Evolutionary conservation across 2,329 filamentous ascomycete genomes (phyloP), one percentile per base, ranked within the genome.

Genomic region (Ascochyta lentis): DNA sequence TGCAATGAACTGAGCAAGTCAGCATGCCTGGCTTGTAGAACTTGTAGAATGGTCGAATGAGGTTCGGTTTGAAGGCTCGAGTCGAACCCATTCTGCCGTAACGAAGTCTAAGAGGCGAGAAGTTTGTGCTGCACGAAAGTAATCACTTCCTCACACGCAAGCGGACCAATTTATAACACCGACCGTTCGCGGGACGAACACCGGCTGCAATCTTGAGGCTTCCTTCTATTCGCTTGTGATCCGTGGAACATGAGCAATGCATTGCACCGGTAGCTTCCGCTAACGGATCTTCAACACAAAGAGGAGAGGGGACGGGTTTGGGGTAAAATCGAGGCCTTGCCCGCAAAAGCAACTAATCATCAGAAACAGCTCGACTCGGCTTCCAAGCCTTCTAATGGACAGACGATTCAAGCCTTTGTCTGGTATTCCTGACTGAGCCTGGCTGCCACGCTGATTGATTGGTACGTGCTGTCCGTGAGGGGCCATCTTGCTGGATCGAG

Each of bases 401-500:
- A 26, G 39, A 19, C 26, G 10, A 37, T 27, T 48, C 41, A 37
- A 47, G 27, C 13, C 19, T 31, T 24, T 19, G 19, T 19, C 19
- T 27, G 16, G 27, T 38, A 33, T 15, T 23, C 38, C 46, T 19
- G 24, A 43, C 27, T 16, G 33, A 34, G 41, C 38, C 44, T 49
- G 47, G 39, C 26, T 39, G 19, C 47, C 23, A 24, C 43, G 42
- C 40, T 50, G 46, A 42, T 43, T 51, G 41, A 31, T 42, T 45
- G 41, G 46, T 13, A 54, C 42, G 40, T 46, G 49, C 49, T 46
- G 38, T 34, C 35, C 31, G 43, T 52, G 53, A 55, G 47, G 47
- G 47, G 53, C 47, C 46, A 29, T 50, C 44, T 56, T 49, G 31
- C 33, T 50, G 52, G 39, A 58, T 66, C 63, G 62, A 61, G 63